Conservation (phyloP, 805 yeast species). For the Starmera caribaea region DNA sequence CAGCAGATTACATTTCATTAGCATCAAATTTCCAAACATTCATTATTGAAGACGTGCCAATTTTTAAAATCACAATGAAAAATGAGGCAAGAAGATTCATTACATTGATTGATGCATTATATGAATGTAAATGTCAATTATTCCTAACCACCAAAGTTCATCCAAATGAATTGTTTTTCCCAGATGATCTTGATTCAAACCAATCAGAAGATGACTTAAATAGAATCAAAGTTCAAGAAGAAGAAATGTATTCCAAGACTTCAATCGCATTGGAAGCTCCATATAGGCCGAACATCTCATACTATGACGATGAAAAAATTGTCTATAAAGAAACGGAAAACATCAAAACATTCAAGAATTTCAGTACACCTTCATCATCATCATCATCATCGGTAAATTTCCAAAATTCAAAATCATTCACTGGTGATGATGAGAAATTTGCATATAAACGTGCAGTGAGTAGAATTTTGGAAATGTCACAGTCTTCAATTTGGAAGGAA, state of each 20-base stretch:
- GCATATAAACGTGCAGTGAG: slow-evolving; percentile 66
- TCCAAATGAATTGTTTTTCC: slow-evolving; percentile 52
- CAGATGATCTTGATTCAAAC: slow-evolving; percentile 26
- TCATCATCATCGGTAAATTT: slow-evolving; percentile 24
- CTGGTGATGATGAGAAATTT: slow-evolving; percentile 71
- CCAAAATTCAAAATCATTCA: slow-evolving; percentile 43
- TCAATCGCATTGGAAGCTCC: slow-evolving; percentile 51
- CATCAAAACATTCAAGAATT: slow-evolving; percentile 3
- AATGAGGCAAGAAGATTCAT: slow-evolving; percentile 64
- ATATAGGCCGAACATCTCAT: slow-evolving; percentile 58
- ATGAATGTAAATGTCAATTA: slow-evolving; percentile 59
- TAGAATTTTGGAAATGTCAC: slow-evolving; percentile 51
- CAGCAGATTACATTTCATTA: slow-evolving; percentile 62
- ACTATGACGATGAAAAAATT: slow-evolving; percentile 42
- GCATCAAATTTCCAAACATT: slow-evolving; percentile 51
- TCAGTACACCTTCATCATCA: slow-evolving; percentile 12
- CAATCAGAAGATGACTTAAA: slow-evolving; percentile 22
- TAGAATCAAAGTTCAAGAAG: slow-evolving; percentile 43
- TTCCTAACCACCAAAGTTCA: slow-evolving; percentile 38
- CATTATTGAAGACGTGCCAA: slow-evolving; percentile 52
- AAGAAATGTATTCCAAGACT: slow-evolving; percentile 62
- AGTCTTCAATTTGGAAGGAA: slow-evolving; percentile 41
- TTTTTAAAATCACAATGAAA: slow-evolving; percentile 43
- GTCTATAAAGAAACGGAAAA: slow-evolving; percentile 20
- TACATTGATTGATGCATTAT: slow-evolving; percentile 56